Evolutionary conservation across 2,329 filamentous ascomycete species (phyloP).

Genomic region (Aureobasidium zeae): DNA sequence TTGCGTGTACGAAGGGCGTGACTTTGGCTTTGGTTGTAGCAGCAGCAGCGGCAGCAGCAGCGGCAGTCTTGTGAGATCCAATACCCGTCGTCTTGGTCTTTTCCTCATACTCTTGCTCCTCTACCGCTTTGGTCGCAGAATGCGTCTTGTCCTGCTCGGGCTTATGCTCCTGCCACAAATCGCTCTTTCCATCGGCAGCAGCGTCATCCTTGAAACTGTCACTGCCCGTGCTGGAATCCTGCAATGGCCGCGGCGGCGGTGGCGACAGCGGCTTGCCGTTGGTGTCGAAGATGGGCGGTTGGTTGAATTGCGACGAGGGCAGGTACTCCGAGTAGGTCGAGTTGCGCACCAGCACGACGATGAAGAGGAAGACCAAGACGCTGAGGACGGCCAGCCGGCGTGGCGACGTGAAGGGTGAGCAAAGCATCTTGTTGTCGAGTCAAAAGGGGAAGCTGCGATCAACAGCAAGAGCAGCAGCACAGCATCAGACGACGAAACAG

Average conservation of each 20-base stretch:
- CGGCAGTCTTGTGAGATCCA: neutral
- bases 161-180: slow-evolving; percentile 10
- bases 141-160: slow-evolving; percentile 7
- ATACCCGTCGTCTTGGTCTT: neutral
- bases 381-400: slow-evolving; percentile 31
- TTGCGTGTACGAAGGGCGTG: slow-evolving; percentile 15
- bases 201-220: slow-evolving; percentile 7
- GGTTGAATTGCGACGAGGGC: slow-evolving; percentile 19
- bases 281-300: slow-evolving; percentile 14
- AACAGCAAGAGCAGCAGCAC: too few relatives aligned
- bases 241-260: too few relatives aligned
- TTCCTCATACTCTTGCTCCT: slow-evolving; percentile 12
- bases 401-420: slow-evolving; percentile 26
- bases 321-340: slow-evolving; percentile 21
- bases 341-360: slow-evolving; percentile 21
- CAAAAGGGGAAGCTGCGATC: too few relatives aligned
- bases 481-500: too few relatives aligned
- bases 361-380: slow-evolving; percentile 27
- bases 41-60: slow-evolving; percentile 3
- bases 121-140: neutral
- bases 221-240: slow-evolving; percentile 5
- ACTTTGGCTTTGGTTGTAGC: neutral
- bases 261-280: neutral
- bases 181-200: neutral
- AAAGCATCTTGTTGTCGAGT: slow-evolving; percentile 21